Percentiles rank a stretch among this genome's conserved stretches.
Evolutionary conservation across 306 rosid species (phyloP).

Genomic region (Lablab purpureus): DNA sequence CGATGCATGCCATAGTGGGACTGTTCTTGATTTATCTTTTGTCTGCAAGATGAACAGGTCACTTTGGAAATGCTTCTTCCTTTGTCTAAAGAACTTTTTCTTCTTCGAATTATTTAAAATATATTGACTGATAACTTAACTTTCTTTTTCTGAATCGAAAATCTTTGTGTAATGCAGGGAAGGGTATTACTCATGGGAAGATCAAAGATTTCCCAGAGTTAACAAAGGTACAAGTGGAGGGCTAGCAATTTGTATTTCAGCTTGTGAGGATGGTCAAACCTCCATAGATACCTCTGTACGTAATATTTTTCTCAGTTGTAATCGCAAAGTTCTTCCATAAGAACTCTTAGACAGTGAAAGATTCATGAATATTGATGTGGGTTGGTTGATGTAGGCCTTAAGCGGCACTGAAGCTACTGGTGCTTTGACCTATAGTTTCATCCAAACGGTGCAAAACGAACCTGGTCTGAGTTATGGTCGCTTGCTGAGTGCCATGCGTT

Average conservation of each 20-base stretch:
- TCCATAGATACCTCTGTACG: constrained; percentile 47
- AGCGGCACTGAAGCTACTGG: constrained; percentile 49
- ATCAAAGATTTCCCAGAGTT: constrained; percentile 1
- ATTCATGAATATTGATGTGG: background rate
- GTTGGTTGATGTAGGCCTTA: constrained; percentile 49
- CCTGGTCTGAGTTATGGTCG: constrained; percentile 53
- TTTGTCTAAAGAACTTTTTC: too few species aligned
- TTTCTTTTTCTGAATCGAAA: background rate
- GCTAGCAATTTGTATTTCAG: constrained; percentile 44
- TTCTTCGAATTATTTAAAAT: too few species aligned
- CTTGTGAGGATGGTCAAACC: constrained; percentile 43
- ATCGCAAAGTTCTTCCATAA: background rate
- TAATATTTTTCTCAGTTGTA: background rate
- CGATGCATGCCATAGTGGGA: constrained; percentile 63
- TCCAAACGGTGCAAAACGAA: constrained; percentile 54
- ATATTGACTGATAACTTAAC: too few species aligned
- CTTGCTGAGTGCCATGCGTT: constrained; percentile 52
- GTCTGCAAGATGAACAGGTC: constrained; percentile 63
- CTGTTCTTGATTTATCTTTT: constrained; percentile 56
- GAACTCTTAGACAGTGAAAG: background rate
- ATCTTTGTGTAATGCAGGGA: constrained; percentile 30
- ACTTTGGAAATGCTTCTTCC: background rate
- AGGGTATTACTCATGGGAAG: constrained; percentile 47
- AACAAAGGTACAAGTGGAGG: constrained; percentile 43
- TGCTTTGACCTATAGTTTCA: constrained; percentile 64